Conservation (phyloP, 345 rosid species). For the Orychophragmus violaceus region DNA sequence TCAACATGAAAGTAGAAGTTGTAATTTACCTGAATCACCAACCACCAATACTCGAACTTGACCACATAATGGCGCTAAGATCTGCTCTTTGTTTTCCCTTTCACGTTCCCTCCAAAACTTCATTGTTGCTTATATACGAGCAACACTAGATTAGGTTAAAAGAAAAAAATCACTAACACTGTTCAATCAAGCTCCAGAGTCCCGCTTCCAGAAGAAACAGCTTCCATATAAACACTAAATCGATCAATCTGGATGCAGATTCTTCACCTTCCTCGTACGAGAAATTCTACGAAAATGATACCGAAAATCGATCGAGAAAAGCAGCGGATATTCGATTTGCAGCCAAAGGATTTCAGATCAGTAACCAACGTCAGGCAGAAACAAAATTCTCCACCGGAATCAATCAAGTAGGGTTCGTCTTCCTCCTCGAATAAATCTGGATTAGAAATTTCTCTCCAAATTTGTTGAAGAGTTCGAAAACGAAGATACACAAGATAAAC, state of each 20-base stretch:
- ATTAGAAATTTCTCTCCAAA: neutral
- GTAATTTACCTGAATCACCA: conserved; percentile 88
- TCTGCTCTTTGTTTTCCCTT: conserved; percentile 72
- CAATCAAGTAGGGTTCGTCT: conserved; percentile 19
- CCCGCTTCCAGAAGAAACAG: neutral
- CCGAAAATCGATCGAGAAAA: conserved; percentile 5
- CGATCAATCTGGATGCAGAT: neutral
- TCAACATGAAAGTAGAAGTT: neutral
- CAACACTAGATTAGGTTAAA: neutral
- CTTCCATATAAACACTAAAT: no score
- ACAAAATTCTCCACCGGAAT: conserved; percentile 1
- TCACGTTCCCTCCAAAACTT: conserved; percentile 97
- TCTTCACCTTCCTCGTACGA: conserved; percentile 1
- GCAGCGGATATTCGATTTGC: neutral
- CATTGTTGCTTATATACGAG: conserved; percentile 1
- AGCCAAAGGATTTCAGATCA: neutral
- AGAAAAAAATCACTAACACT: neutral
- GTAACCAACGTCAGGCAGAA: neutral
- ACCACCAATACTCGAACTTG: conserved; percentile 97
- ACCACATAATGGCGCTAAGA: conserved; percentile 77
- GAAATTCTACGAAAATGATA: neutral
- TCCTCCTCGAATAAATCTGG: conserved; percentile 4
- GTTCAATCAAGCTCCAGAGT: neutral
- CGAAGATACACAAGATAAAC: neutral
- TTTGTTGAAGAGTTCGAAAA: neutral